Evolutionary conservation across 345 rosid species (phyloP).

Genomic region (Gossypium herbaceum): DNA sequence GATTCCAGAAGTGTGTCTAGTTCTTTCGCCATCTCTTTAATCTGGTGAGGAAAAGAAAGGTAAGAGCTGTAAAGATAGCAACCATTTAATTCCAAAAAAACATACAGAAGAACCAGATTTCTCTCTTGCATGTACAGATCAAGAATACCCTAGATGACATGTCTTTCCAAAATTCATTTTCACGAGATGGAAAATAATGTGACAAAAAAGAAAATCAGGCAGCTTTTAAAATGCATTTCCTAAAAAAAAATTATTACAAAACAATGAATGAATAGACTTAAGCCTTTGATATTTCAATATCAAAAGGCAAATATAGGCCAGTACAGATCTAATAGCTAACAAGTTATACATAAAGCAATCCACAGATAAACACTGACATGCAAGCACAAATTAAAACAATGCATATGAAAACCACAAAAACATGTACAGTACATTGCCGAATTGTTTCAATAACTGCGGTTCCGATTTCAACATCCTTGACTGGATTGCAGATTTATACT

Average conservation of each 20-base stretch:
- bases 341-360: neutral
- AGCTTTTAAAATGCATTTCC: slow-evolving; percentile 4
- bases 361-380: neutral
- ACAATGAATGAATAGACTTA: neutral
- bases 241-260: neutral
- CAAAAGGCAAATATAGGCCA: neutral
- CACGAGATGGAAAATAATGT: neutral
- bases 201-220: neutral
- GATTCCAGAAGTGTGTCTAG: slow-evolving; percentile 68
- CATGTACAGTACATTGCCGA: slow-evolving; percentile 56
- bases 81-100: neutral
- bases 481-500: slow-evolving; percentile 32
- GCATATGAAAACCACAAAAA: slow-evolving; percentile 7
- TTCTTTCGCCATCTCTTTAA: slow-evolving; percentile 76
- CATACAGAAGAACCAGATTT: neutral
- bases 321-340: neutral
- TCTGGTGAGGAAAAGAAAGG: slow-evolving; percentile 30
- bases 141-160: neutral
- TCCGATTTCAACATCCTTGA: slow-evolving; percentile 42
- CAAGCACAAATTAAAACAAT: neutral
- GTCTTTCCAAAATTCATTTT: neutral
- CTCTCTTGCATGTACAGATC: neutral
- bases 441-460: slow-evolving; percentile 62
- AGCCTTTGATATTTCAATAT: neutral
- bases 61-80: neutral